Conservation (phyloP, 176 grass and related monocot genomes). For the maize (Zea mays) region DNA sequence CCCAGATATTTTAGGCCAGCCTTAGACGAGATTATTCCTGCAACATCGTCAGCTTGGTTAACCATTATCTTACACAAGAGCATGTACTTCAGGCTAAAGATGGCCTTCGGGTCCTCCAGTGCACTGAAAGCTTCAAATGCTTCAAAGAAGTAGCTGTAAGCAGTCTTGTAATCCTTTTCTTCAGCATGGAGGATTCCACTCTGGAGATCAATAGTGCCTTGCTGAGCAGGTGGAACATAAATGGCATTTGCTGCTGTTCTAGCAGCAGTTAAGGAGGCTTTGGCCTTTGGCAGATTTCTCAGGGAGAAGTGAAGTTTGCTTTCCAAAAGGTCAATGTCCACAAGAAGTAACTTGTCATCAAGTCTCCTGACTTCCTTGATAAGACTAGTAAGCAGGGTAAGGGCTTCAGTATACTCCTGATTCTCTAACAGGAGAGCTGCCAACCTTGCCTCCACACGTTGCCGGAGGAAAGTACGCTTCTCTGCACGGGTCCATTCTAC, state of each 20-base stretch:
- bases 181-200: slow-evolving; percentile 90
- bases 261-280: slow-evolving; percentile 80
- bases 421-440: slow-evolving; percentile 75
- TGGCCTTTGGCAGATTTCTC: slow-evolving; percentile 84
- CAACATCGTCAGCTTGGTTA: slow-evolving; percentile 85
- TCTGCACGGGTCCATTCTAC: slow-evolving; percentile 84
- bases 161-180: slow-evolving; percentile 94
- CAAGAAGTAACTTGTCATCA: slow-evolving; percentile 86
- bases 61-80: slow-evolving; percentile 97
- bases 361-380: slow-evolving; percentile 91
- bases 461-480: slow-evolving; percentile 80
- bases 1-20: slow-evolving; percentile 70
- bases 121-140: slow-evolving; percentile 81
- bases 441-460: slow-evolving; percentile 82
- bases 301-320: slow-evolving; percentile 92
- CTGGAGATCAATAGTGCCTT: slow-evolving; percentile 91
- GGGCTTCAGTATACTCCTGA: slow-evolving; percentile 77
- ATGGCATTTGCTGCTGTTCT: slow-evolving; percentile 91
- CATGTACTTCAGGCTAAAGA: slow-evolving; percentile 90
- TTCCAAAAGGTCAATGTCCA: slow-evolving; percentile 90
- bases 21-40: slow-evolving; percentile 69
- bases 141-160: slow-evolving; percentile 91
- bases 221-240: slow-evolving; percentile 84
- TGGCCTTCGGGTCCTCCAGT: slow-evolving; percentile 58
- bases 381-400: slow-evolving; percentile 66